Evolutionary conservation across 352 stramenopile genomes (phyloP), one percentile per base, ranked within the genome.

Genomic region (Bremia lactucae): DNA sequence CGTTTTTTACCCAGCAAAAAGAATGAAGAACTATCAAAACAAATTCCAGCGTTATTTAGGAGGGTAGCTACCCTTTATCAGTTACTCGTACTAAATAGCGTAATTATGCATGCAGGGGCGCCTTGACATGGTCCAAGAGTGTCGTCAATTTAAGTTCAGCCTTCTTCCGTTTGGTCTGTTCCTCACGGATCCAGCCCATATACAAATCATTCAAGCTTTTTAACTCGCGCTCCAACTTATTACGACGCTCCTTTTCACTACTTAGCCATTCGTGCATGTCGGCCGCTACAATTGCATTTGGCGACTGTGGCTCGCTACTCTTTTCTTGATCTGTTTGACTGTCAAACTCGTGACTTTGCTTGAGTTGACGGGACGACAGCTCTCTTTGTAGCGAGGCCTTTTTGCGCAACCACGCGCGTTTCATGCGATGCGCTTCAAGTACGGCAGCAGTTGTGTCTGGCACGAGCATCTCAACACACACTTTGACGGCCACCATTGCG

Each of bases 131-230:
- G 37, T 71, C 46, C 59, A 68, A 57, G n/a, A 82, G 48, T 36
- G 71, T 50, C 0, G 57, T 46, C 31, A 89, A 25, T 35, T 81
- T 74, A 15, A 69, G 57, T 52, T 89, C 72, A 2, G 64, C 64
- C 24, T 54, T 59, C 64, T 84, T 83, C 23, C 76, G 72, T 51
- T 88, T 88, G 15, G 52, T 64, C 49, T 87, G 74, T 57, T 91
- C 78, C 26, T 87, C 68, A 14, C 72, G 71, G 49, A 91, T 83
- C 78, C 78, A 91, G 9, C 65, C 59, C 75, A 87, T 87, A 58
- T 88, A 91, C 47, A 88, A 49, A 5, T 85, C 69, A 42, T 86
- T 86, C 36, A 91, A 53, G 29, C 67, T 83, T 53, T 86, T 86
- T 15, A 91, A 51, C 42, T 91, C 75, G 26, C 77, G 66, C 47